These are phyloP conservation scores for Austroboletus eburneus DNA, from an alignment of 768 basidiomycete genomes.

Conservation along the genomic window DNA sequence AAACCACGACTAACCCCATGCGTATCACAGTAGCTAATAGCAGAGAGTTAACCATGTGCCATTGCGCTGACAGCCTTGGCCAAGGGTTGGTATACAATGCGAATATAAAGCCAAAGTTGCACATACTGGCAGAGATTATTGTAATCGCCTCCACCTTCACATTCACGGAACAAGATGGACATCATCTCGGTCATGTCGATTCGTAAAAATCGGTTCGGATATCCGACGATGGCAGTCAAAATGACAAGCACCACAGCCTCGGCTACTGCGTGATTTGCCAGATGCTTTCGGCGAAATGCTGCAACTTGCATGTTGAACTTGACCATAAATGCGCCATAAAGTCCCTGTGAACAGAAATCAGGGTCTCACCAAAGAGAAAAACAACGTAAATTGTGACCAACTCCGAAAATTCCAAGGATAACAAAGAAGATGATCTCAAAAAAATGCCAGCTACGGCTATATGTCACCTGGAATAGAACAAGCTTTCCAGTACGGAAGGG, in stretches of 20 bases:
- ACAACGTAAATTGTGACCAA: conserved; percentile 34
- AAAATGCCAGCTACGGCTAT: conserved; percentile 97
- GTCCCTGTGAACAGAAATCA: conserved; percentile 53
- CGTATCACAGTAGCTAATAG: conserved; percentile 89
- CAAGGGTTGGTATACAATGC: conserved; percentile 6
- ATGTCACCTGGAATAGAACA: conserved; percentile 96
- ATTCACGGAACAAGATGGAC: conserved; percentile 92
- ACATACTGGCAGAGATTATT: conserved; percentile 93
- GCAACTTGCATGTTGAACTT: conserved; percentile 96
- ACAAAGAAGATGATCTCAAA: conserved; percentile 98
- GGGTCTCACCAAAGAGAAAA: not conserved
- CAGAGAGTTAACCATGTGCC: conserved; percentile 92
- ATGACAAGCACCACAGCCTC: conserved; percentile 88
- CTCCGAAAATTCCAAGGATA: conserved; percentile 93
- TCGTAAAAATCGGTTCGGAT: conserved; percentile 90
- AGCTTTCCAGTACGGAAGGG: conserved; percentile 97
- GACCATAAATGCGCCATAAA: conserved; percentile 95
- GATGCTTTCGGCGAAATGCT: conserved; percentile 88
- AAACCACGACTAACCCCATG: conserved; percentile 80
- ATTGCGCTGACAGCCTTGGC: conserved; percentile 78
- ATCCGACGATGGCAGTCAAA: conserved; percentile 88
- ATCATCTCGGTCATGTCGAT: conserved; percentile 98
- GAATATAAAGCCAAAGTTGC: not conserved
- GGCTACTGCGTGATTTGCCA: conserved; percentile 76
- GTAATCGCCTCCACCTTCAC: conserved; percentile 89